These are phyloP conservation scores for Nothophytophthora sp. DNA, from an alignment of 352 stramenopile species.

Conservation along the genomic window DNA sequence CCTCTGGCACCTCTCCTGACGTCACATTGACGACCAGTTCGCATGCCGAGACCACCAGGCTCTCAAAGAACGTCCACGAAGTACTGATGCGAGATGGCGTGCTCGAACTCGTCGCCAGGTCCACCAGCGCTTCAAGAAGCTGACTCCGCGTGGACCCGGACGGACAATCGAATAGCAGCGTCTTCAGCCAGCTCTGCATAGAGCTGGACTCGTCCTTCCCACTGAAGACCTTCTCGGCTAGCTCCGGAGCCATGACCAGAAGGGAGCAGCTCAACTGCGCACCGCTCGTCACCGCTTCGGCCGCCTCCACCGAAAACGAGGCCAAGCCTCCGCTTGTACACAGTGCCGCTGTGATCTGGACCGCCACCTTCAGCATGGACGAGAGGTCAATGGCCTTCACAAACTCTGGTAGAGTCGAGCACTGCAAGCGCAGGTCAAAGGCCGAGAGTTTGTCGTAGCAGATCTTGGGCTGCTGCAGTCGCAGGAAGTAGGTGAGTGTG, in stretches of 20 bases:
- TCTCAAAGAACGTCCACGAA: slow-evolving; percentile 17
- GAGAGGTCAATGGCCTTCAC: slow-evolving; percentile 26
- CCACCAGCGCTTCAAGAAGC: slow-evolving; percentile 15
- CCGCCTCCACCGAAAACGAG: slow-evolving; percentile 24
- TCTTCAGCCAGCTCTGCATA: slow-evolving; percentile 18
- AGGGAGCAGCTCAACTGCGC: slow-evolving; percentile 29
- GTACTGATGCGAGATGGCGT: slow-evolving; percentile 5
- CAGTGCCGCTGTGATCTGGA: slow-evolving; percentile 7
- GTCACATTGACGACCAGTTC: slow-evolving; percentile 10
- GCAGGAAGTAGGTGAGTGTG: slow-evolving; percentile 48
- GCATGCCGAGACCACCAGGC: slow-evolving; percentile 24
- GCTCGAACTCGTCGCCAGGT: slow-evolving; percentile 19
- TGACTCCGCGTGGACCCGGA: slow-evolving; percentile 19
- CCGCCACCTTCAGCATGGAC: slow-evolving; percentile 10
- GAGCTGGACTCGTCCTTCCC: background rate
- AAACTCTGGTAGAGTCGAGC: slow-evolving; percentile 36
- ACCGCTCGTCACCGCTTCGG: slow-evolving; percentile 20
- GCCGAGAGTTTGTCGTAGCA: background rate
- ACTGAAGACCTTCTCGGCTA: slow-evolving; percentile 9
- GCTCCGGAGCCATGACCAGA: slow-evolving; percentile 15
- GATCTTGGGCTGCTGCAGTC: background rate
- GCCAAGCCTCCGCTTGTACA: background rate
- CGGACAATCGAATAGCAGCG: slow-evolving; percentile 27
- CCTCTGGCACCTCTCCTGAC: background rate
- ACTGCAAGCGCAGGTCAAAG: slow-evolving; percentile 37